phyloP scores from a whole-genome alignment of 116 monocot genomes.

The Dioscorea cayenensis region DNA sequence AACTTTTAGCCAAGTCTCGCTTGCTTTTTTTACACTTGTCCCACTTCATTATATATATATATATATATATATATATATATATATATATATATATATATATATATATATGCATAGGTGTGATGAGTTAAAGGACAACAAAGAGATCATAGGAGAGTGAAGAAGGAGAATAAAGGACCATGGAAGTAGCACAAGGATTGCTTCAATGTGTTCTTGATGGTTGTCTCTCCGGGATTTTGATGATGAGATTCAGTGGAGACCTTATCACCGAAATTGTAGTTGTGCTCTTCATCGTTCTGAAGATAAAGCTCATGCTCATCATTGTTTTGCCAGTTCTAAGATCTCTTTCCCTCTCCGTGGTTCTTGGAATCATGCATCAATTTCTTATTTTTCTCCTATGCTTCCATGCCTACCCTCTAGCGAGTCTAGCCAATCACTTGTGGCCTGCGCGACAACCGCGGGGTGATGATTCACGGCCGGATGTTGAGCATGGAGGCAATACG shows the following conservation, averaged over 20 bases:
- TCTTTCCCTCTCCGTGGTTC: not conserved
- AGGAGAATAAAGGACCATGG: too few relatives aligned
- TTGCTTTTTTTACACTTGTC: too few relatives aligned
- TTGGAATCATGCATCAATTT: not conserved
- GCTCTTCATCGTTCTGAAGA: slow-evolving; percentile 3
- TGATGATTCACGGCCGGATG: slow-evolving; percentile 64
- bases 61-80: too few relatives aligned
- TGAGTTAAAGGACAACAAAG: too few relatives aligned
- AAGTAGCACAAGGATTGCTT: not conserved
- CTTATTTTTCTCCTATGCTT: not conserved
- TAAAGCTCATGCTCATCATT: not conserved
- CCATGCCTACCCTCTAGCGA: not conserved
- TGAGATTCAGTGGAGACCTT: slow-evolving; percentile 21
- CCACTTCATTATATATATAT: too few relatives aligned
- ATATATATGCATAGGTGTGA: too few relatives aligned
- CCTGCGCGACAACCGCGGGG: slow-evolving; percentile 77
- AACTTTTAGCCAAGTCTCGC: too few relatives aligned
- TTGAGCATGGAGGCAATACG: slow-evolving; percentile 87
- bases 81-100: too few relatives aligned
- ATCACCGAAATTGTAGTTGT: slow-evolving; percentile 28
- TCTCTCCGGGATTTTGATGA: slow-evolving; percentile 3
- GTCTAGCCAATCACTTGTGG: slow-evolving; percentile 44
- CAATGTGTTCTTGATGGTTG: slow-evolving; percentile 19
- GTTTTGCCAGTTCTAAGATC: not conserved
- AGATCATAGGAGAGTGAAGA: too few relatives aligned